These are phyloP conservation scores for Mortierella sp. DNA, from an alignment of 371 early-diverging fungal species.

Conservation along the genomic window DNA sequence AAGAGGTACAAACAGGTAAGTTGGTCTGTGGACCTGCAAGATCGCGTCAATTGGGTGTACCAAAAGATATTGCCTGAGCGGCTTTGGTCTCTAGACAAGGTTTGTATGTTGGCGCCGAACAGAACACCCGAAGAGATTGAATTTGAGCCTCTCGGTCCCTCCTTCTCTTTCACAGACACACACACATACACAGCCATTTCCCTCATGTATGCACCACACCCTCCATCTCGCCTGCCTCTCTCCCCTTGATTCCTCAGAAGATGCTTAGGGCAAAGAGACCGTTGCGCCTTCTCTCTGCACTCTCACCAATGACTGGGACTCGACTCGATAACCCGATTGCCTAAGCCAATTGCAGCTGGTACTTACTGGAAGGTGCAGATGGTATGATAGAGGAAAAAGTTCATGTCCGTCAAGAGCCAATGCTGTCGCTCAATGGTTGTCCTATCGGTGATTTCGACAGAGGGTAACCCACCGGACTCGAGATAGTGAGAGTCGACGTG, in stretches of 20 bases:
- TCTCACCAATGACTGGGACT: not conserved
- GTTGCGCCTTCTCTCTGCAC: not conserved
- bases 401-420: slow-evolving; percentile 50
- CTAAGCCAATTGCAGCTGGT: too few species aligned
- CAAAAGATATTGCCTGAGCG: too few species aligned
- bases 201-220: too few species aligned
- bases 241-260: not conserved
- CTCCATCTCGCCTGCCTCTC: not conserved
- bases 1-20: too few species aligned
- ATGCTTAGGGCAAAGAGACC: not conserved
- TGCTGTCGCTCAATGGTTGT: slow-evolving; percentile 44
- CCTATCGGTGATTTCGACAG: not conserved
- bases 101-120: too few species aligned
- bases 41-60: too few species aligned
- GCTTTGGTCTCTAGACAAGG: too few species aligned
- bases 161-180: not conserved
- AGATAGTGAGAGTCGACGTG: too few species aligned
- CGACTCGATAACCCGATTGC: too few species aligned
- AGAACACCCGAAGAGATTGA: not conserved
- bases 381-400: slow-evolving; percentile 51
- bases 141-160: not conserved
- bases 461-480: not conserved
- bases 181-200: too few species aligned
- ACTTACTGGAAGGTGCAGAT: slow-evolving; percentile 55
- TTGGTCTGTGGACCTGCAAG: too few species aligned